A percentile compares a stretch with the other conserved stretches of the same genome.
These are phyloP conservation scores for Durotheca rogersii DNA, from an alignment of 495 filamentous ascomycete genomes.

Conservation along the genomic window DNA sequence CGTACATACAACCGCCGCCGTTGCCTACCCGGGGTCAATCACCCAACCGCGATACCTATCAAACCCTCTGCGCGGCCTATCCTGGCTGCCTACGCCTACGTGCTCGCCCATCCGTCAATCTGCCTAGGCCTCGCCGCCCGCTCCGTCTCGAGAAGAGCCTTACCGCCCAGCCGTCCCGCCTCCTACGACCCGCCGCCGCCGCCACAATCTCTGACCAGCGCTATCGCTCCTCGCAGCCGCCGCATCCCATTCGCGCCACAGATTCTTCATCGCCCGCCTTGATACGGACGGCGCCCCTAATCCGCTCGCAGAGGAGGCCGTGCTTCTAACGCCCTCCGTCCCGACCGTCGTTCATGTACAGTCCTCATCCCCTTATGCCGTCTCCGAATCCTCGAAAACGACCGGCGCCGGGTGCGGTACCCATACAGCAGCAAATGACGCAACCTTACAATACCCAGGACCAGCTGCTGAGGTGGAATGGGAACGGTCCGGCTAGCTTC, in stretches of 20 bases:
- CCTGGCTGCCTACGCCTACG: conserved; percentile 25
- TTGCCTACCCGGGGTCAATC: conserved; percentile 14
- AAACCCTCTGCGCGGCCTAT: conserved; percentile 4
- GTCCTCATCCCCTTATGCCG: conserved; percentile 45
- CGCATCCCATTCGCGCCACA: conserved; percentile 1
- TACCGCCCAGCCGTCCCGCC: conserved; percentile 14
- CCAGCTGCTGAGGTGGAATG: conserved; percentile 46
- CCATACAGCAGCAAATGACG: conserved; percentile 50
- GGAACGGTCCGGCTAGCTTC: conserved; percentile 33
- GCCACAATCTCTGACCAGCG: background rate
- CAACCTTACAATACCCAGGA: conserved; percentile 45
- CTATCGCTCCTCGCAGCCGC: background rate
- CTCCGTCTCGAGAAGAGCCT: conserved; percentile 21
- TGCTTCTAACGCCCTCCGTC: background rate
- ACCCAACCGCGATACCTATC: conserved; percentile 1
- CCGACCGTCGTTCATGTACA: conserved; percentile 35
- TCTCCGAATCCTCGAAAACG: conserved; percentile 65
- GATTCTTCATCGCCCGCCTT: too few relatives aligned
- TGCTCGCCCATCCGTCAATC: background rate
- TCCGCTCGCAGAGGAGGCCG: conserved; percentile 3
- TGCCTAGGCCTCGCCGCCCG: conserved; percentile 18
- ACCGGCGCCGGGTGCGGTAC: conserved; percentile 66
- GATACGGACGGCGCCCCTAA: conserved; percentile 6
- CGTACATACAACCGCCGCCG: conserved; percentile 11
- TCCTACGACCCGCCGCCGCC: conserved; percentile 10